Conservation (phyloP, 768 basidiomycete genomes). For the Sistotremastrum niveocremeum region DNA sequence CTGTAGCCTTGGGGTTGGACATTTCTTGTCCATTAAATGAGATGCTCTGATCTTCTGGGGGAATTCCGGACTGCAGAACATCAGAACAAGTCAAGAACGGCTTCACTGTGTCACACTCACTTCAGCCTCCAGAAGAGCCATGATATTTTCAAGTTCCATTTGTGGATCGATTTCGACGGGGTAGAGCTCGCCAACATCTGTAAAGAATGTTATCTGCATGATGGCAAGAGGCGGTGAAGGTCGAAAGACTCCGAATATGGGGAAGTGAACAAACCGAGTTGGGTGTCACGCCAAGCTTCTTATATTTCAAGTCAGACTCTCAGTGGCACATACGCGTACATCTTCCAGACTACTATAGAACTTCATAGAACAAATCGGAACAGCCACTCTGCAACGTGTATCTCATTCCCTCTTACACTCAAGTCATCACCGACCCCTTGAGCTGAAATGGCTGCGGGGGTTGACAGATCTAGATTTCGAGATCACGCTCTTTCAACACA, state of each 20-base stretch:
- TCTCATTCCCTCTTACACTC: not conserved
- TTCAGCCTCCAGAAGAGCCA: conserved; percentile 91
- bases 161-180: conserved; percentile 73
- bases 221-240: conserved; percentile 16
- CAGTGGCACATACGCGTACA: too few species aligned
- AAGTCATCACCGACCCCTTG: not conserved
- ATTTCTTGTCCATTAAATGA: conserved; percentile 56
- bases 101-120: conserved; percentile 31
- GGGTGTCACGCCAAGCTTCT: too few species aligned
- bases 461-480: conserved; percentile 19
- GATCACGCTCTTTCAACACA: not conserved
- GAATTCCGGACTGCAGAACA: conserved; percentile 53
- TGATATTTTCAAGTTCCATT: conserved; percentile 88
- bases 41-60: conserved; percentile 58
- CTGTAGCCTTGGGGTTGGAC: conserved; percentile 49
- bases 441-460: conserved; percentile 16
- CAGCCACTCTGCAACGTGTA: not conserved
- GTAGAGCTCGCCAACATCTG: conserved; percentile 50
- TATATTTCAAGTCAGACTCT: too few species aligned
- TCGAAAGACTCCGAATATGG: conserved; percentile 19
- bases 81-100: not conserved
- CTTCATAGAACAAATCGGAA: too few species aligned
- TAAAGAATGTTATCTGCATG: conserved; percentile 67
- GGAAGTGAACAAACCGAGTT: too few species aligned
- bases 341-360: too few species aligned